A percentile compares a stretch with the other conserved stretches of the same genome.
These are phyloP conservation scores for Phlebiopsis flavidoalba DNA, from an alignment of 768 basidiomycete genomes.

Conservation along the genomic window DNA sequence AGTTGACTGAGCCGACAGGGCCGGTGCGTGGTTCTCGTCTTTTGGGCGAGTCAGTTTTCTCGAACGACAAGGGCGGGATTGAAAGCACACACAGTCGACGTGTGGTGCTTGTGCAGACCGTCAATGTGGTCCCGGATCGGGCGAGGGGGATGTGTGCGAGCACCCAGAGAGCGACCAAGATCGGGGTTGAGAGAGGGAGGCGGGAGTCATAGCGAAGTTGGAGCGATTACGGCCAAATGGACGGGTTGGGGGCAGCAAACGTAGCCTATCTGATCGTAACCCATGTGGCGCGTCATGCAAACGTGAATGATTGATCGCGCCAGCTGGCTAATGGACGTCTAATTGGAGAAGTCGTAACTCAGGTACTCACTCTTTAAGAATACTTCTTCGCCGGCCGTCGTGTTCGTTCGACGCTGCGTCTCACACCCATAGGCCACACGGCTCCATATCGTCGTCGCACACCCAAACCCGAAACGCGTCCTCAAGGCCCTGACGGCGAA, in stretches of 20 bases:
- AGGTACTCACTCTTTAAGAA: slow-evolving; percentile 87
- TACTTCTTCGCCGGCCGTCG: slow-evolving; percentile 72
- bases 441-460: slow-evolving; percentile 59
- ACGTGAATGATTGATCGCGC: too few relatives aligned
- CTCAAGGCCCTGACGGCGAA: slow-evolving; percentile 56
- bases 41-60: slow-evolving; percentile 39
- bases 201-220: slow-evolving; percentile 78
- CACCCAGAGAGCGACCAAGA: slow-evolving; percentile 66
- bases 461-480: slow-evolving; percentile 41
- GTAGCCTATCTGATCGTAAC: slow-evolving; percentile 65
- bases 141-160: slow-evolving; percentile 71
- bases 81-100: slow-evolving; percentile 32
- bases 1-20: slow-evolving; percentile 30
- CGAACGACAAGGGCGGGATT: slow-evolving; percentile 59
- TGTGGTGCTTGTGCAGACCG: slow-evolving; percentile 69
- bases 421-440: slow-evolving; percentile 79
- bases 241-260: slow-evolving; percentile 34
- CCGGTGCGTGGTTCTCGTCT: slow-evolving; percentile 30
- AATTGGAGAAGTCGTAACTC: too few relatives aligned
- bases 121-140: slow-evolving; percentile 86
- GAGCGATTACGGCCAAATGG: slow-evolving; percentile 59
- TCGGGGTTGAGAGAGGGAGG: slow-evolving; percentile 46
- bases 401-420: slow-evolving; percentile 66
- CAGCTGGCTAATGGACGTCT: too few relatives aligned
- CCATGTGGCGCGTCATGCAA: slow-evolving; percentile 64